Base-by-base conservation (phyloP, 352 stramenopile genomes). In the Blastocystis sp. region DNA sequence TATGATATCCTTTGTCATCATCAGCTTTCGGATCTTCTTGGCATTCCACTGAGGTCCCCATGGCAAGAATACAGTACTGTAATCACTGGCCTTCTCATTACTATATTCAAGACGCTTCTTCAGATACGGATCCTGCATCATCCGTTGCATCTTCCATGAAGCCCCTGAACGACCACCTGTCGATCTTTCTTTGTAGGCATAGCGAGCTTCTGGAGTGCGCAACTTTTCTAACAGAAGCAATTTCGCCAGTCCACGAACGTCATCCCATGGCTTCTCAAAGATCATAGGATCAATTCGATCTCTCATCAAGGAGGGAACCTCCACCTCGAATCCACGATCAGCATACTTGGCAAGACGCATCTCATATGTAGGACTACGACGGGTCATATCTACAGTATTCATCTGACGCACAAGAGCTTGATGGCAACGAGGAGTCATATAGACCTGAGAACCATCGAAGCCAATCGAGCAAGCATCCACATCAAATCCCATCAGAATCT, bases 401-500 rank as follows among this genome's bases (percentile, higher is more conserved):
- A 78, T 85, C 39, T 89, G 87, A 16, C 57, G 78, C 56, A 89
- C 88, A 27, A 90, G 74, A 32, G 89, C 88, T n/a, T 88, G 49
- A 65, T 89, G 87, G 43, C 88, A 88, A 21, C 89, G 88, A 27
- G 89, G 88, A 14, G 71, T 89, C 46, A 87, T 86, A 39, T 88
- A 90, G 3, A 90, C 89, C 12, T 90, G 66, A 1, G 43, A 65
- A 16, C 89, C 89, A 78, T 91, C 89, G 49, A 89, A 91, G 27
- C 75, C 78, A 56, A 66, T 75, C 0, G 78, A 81, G 87, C 89
- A 90, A n/a, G 87, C 61, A 56, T 91, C 89, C 9, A 91, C 63
- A 63, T 91, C 89, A 52, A 91, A 91, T 58, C 89, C 89, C 54
- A 89, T 88, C 32, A 91, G 87, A 29, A 91, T 86, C 86, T 91